Percentiles rank a stretch among this genome's conserved stretches.
Conservation (phyloP, 148 eudicot species). For the Camellia sinensis region DNA sequence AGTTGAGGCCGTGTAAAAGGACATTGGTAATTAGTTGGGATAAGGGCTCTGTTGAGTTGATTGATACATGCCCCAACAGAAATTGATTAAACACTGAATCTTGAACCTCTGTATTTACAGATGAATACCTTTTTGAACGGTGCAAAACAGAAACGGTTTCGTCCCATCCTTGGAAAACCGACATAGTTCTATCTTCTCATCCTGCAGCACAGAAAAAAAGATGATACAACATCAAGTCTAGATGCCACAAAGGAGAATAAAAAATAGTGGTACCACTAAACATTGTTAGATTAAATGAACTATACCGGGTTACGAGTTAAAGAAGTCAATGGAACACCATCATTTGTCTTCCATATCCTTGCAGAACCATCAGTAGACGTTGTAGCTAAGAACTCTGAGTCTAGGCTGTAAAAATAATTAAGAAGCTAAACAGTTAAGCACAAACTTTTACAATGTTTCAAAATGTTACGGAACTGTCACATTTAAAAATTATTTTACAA, state of each 20-base stretch:
- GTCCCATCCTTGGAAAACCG: constrained; percentile 98
- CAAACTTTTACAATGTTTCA: neutral
- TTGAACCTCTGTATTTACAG: neutral
- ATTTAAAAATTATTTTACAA: neutral
- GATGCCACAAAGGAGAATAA: constrained; percentile 18
- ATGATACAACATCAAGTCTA: constrained; percentile 17
- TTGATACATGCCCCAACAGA: neutral
- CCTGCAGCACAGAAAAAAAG: constrained; percentile 39
- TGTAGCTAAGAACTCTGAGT: constrained; percentile 95
- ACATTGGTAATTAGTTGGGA: neutral
- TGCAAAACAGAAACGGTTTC: constrained; percentile 87
- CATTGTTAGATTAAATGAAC: neutral
- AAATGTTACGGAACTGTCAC: neutral
- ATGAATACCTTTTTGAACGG: constrained; percentile 67
- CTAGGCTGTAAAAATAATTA: constrained; percentile 54
- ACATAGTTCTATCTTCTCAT: constrained; percentile 84
- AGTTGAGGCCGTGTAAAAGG: neutral
- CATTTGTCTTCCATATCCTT: constrained; percentile 90
- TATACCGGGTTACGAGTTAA: constrained; percentile 69
- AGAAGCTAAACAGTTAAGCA: neutral
- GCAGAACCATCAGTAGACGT: constrained; percentile 95
- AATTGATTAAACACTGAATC: neutral
- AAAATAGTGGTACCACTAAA: neutral
- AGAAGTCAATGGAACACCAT: constrained; percentile 76
- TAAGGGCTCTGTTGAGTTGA: neutral